Evolutionary conservation across 495 filamentous ascomycete species (phyloP), one percentile per base, ranked within the genome.

Genomic region (Neurospora sp.): DNA sequence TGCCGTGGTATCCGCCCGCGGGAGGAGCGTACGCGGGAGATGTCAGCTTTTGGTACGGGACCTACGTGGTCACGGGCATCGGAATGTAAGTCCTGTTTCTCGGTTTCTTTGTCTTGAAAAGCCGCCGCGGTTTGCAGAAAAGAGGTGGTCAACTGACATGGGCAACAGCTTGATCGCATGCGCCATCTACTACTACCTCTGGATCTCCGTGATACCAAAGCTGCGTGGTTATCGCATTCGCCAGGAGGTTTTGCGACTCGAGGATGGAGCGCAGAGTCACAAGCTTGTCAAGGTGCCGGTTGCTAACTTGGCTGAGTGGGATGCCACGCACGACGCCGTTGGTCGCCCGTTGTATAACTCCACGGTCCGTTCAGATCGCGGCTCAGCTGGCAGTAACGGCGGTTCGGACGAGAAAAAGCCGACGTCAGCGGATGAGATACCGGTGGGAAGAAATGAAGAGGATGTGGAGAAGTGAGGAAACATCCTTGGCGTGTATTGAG

Each of bases 1-100:
- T 88, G 78, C 90, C 90, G 6, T 92, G 90, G 91, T 91, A 89
- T 73, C 90, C 90, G 37, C 90, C 90, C 0, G 82, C 82, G 2
- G 83, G 79, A 4, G 90, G 90, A 0, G 83, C 84, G 0, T 83
- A 82, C 49, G 88, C 86, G 1, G 89, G 90, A 0, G 85, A 89
- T 72, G 88, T 91, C 3, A 90, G 86, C 70, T 91, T 92, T 76
- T 91, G 89, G 89, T 91, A 91, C 73, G 89, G 83, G 5, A 91
- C 89, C 7, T 91, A 91, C 73, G 81, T 84, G 27, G 88, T 87
- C 4, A 83, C 84, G 11, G 88, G 88, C 2, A 82, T 91, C 44
- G 87, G 79, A 27, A 83, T 89, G 87, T 89, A 78, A 83, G 87
- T 86, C 62, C 8, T 44, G 10, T 5, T 38, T 41, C 23, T 49